Evolutionary conservation across 345 rosid genomes (phyloP), one percentile per base, ranked within the genome.

Genomic region (Rubroshorea leprosula): DNA sequence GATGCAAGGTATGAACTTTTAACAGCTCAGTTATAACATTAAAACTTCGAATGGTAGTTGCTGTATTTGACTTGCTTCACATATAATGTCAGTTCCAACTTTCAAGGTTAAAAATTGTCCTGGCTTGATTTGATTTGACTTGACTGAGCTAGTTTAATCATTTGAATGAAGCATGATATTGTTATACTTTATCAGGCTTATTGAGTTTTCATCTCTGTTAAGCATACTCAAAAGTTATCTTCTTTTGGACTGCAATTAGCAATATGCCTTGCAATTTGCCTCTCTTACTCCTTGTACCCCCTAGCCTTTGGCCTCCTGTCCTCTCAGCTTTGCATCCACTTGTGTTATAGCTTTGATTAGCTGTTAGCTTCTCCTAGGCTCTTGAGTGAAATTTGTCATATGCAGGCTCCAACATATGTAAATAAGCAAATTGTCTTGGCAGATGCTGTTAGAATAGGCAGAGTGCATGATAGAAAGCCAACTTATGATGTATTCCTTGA

Each of bases 351-450:
- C 19, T 24, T 66, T 23, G 55, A 12, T 14, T 58, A 19, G 46
- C 54, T 25, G 45, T 29, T 53, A 45, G 38, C 35, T 23, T 68
- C 62, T 25, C 18, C 19, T 19, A 23, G 23, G 44, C 58, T 63
- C 67, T 52, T 56, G 49, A 51, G 49, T 52, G 51, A 26, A 22
- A n/a, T 58, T 53, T 70, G 51, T 43, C 49, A 25, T 23, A 58
- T 65, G 61, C 87, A 92, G 96, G 95, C 87, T 63, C 98, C 98
- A 18, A 80, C 88, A 71, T 85, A 75, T 73, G 87, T 92, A 49
- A 83, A 71, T 67, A 92, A 78, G 81, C 70, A 83, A 74, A 81
- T 92, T 69, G 79, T 92, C 64, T 62, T 78, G 64, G 78, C 73
- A 13, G 95, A 92, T 75, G 93, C 95, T 62, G 72, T 89, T 54